These are phyloP conservation scores for Clohesyomyces aquaticus DNA, from an alignment of 495 filamentous ascomycete genomes.

Conservation along the genomic window DNA sequence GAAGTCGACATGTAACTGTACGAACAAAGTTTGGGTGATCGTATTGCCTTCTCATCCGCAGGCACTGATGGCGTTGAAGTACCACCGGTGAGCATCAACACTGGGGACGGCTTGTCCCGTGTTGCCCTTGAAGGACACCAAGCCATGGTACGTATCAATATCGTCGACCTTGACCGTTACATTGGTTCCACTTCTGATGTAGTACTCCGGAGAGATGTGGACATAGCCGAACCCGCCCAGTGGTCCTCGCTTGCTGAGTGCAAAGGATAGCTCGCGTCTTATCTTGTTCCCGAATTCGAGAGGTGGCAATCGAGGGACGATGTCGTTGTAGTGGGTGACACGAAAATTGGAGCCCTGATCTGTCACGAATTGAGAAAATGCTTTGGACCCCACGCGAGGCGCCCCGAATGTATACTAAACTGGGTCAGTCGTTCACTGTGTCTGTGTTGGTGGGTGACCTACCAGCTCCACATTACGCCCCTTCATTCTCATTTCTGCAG, in stretches of 20 bases:
- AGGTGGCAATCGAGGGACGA: slow-evolving; percentile 66
- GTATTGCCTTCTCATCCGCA: slow-evolving; percentile 10
- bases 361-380: slow-evolving; percentile 60
- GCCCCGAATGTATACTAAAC: slow-evolving; percentile 63
- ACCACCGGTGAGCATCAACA: slow-evolving; percentile 51
- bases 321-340: slow-evolving; percentile 68
- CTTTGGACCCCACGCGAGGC: slow-evolving; percentile 66
- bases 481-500: slow-evolving; percentile 58
- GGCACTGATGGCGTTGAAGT: slow-evolving; percentile 44
- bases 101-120: slow-evolving; percentile 46
- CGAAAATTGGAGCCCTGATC: slow-evolving; percentile 59
- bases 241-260: slow-evolving; percentile 36
- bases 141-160: slow-evolving; percentile 48
- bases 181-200: slow-evolving; percentile 52
- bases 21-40: too few relatives aligned
- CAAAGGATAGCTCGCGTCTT: slow-evolving; percentile 43
- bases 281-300: not conserved
- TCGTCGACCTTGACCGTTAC: slow-evolving; percentile 49
- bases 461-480: slow-evolving; percentile 52
- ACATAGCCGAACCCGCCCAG: slow-evolving; percentile 54
- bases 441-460: not conserved
- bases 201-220: slow-evolving; percentile 72
- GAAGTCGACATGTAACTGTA: too few relatives aligned
- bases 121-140: slow-evolving; percentile 50
- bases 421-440: not conserved